phyloP scores from a whole-genome alignment of 2,329 filamentous ascomycete genomes.

The Chaetomium strumarium region DNA sequence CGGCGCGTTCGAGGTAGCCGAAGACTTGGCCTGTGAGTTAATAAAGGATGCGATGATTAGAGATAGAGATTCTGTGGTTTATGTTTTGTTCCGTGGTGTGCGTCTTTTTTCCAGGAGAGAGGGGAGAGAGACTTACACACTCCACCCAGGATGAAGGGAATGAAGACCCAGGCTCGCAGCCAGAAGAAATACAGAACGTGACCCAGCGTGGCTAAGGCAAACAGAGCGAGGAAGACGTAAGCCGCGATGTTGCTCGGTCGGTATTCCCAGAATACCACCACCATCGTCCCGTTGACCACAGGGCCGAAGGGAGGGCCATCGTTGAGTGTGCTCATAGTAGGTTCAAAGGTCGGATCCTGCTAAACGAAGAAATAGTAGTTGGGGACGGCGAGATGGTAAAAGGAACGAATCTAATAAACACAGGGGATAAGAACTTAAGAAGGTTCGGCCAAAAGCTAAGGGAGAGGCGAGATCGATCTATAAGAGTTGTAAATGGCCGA shows the following conservation, averaged over 20 bases:
- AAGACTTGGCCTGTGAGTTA: slow-evolving; percentile 34
- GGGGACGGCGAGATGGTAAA: no score
- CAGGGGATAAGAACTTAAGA: no score
- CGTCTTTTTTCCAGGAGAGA: no score
- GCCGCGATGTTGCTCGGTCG: slow-evolving; percentile 14
- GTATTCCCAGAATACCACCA: slow-evolving; percentile 19
- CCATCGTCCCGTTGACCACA: slow-evolving; percentile 15
- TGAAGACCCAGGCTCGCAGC: slow-evolving; percentile 12
- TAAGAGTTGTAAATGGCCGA: no score
- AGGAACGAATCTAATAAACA: no score
- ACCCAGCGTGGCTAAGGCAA: slow-evolving; percentile 5
- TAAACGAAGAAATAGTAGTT: no score
- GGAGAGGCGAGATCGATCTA: no score
- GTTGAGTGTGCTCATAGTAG: not conserved
- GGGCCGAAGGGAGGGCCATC: slow-evolving; percentile 12
- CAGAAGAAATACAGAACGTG: slow-evolving; percentile 9
- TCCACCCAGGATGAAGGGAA: slow-evolving; percentile 15
- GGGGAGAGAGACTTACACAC: slow-evolving; percentile 2
- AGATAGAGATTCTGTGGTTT: no score
- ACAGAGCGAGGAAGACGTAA: slow-evolving; percentile 18
- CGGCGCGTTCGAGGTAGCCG: slow-evolving; percentile 29
- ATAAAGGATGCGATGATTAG: not conserved
- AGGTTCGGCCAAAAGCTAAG: no score
- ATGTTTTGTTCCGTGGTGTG: not conserved
- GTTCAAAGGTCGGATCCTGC: no score